Percentiles rank a stretch among this genome's conserved stretches.
Conservation (phyloP, 352 stramenopile species). For the Halophytophthora batemanensis region DNA sequence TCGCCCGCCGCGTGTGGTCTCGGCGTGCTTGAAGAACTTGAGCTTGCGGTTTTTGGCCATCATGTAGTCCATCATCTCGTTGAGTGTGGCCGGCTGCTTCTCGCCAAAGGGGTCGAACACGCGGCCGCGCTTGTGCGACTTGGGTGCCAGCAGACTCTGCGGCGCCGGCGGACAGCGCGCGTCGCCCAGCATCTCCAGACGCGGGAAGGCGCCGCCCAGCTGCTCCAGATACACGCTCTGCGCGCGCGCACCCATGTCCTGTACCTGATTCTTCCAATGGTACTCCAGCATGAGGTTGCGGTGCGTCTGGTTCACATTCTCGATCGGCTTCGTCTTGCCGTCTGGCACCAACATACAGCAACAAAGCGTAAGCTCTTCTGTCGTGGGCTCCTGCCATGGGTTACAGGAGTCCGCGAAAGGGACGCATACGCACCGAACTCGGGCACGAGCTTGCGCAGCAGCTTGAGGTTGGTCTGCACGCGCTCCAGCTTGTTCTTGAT, state of each 20-base stretch:
- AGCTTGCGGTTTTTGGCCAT: conserved; percentile 86
- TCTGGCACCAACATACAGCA: conserved; percentile 30
- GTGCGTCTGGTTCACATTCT: conserved; percentile 82
- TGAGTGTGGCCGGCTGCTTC: conserved; percentile 78
- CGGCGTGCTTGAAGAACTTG: conserved; percentile 87
- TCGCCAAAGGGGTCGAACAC: conserved; percentile 84
- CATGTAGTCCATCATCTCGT: conserved; percentile 90
- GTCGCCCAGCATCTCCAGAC: conserved; percentile 81
- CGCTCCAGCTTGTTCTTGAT: conserved; percentile 87
- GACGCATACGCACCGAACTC: conserved; percentile 69
- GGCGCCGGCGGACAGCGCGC: conserved; percentile 67
- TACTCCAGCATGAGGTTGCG: conserved; percentile 89
- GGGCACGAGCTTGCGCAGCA: conserved; percentile 77
- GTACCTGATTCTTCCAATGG: conserved; percentile 87
- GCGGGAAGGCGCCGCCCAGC: conserved; percentile 61
- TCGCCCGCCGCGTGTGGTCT: conserved; percentile 80
- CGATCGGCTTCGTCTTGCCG: conserved; percentile 84
- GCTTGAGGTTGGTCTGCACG: conserved; percentile 84
- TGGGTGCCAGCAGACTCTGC: conserved; percentile 72
- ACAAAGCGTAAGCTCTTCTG: not conserved
- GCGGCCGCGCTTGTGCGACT: conserved; percentile 76
- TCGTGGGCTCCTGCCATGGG: too few species aligned
- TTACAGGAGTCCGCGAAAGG: too few species aligned
- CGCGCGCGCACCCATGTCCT: conserved; percentile 82
- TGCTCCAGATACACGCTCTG: conserved; percentile 82